phyloP scores from a whole-genome alignment of 768 basidiomycete genomes.

The Suillus fuscotomentosus region DNA sequence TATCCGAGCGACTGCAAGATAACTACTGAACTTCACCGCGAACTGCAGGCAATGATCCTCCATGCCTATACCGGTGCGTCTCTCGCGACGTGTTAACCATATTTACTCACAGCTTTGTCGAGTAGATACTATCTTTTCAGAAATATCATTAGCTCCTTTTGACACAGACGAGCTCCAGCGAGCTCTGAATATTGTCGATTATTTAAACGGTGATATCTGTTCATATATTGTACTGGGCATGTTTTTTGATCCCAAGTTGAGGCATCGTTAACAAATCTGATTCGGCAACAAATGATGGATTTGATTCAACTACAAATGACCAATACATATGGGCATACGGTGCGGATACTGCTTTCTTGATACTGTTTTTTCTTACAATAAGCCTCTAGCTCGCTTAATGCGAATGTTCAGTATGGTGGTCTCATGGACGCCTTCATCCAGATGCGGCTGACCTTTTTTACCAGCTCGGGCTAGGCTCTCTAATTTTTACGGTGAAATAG shows the following conservation, averaged over 20 bases:
- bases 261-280: not conserved
- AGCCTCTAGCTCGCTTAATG: constrained; percentile 4
- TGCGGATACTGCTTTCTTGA: not conserved
- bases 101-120: not conserved
- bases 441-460: not conserved
- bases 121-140: constrained; percentile 1
- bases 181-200: constrained; percentile 1
- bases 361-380: no score
- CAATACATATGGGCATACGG: not conserved
- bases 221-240: not conserved
- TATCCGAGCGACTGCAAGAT: not conserved
- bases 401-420: not conserved
- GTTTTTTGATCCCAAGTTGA: not conserved
- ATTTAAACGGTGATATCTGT: not conserved
- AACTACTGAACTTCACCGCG: not conserved
- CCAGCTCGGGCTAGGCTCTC: constrained; percentile 29
- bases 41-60: not conserved
- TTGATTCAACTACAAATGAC: not conserved
- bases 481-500: constrained; percentile 36
- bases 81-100: not conserved
- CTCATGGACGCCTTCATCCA: not conserved
- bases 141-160: constrained; percentile 9
- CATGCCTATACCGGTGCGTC: not conserved
- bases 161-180: constrained; percentile 3
- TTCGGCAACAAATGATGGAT: no score